Base-by-base conservation (phyloP, 1,284 basidiomycete genomes). In the Ustilago xerochloae region DNA sequence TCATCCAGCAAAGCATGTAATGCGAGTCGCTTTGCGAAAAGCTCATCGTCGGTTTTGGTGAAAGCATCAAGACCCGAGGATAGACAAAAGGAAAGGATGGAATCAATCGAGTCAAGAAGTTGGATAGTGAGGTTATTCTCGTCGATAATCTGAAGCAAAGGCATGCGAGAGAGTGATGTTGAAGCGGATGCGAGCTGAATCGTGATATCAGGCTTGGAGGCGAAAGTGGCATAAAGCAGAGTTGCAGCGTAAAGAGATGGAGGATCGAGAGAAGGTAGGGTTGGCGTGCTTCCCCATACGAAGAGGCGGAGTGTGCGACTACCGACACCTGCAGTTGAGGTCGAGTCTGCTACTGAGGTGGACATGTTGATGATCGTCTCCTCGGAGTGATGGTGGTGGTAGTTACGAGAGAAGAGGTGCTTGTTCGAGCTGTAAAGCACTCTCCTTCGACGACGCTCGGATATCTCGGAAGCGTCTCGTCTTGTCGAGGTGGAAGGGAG, bases 1-100 rank as follows among this genome's bases (percentile, higher is more conserved):
- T 80, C 78, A 53, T 80, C 78, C 7, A 80, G 35, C 3, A 73
- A 41, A 0, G 78, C 76, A 28, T 79, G 72, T 0, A 77, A 22
- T n/a, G 76, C 78, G 9, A 50, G 41, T 3, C 50, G 39, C 18
- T 59, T 63, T 2, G 74, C 65, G 0, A 32, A 36, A 12, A 47
- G 28, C 22, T 60, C 56, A 15, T 59, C 22, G 5, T 57, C 45
- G 1, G 53, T 28, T 2, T 29, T 45, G 2, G 67, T 22, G 20
- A 48, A n/a, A 7, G 61, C 15, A 22, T 77, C 75, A 41, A 79
- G 63, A 0, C 63, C 60, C 1, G 59, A 29, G 8, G 63, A 39
- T 15, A 43, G 26, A 43, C 75, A 67, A 54, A 63, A 77, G 0
- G 65, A 30, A 18, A 51, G 71, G 29, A 72, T 66, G 4, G 24